These are phyloP conservation scores for Suillus occidentalis DNA, from an alignment of 768 basidiomycete genomes.

Conservation along the genomic window DNA sequence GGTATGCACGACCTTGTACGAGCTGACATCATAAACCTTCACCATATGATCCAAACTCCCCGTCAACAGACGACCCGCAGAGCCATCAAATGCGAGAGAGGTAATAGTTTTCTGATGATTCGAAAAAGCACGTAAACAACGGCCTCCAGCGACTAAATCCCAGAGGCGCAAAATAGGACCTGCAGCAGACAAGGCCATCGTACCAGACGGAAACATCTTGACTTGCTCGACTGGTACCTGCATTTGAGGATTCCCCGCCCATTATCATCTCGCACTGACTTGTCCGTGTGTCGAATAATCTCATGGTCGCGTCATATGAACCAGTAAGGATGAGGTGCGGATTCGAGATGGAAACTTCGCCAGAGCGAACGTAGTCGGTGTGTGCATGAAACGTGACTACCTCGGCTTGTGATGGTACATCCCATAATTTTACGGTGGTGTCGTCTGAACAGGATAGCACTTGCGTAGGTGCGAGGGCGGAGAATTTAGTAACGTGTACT, in stretches of 20 bases:
- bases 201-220: conserved; percentile 88
- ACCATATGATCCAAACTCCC: conserved; percentile 97
- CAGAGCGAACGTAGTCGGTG: conserved; percentile 95
- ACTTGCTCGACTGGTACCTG: conserved; percentile 84
- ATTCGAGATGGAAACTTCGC: conserved; percentile 79
- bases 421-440: conserved; percentile 91
- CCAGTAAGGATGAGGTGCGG: conserved; percentile 88
- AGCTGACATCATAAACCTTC: conserved; percentile 94
- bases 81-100: conserved; percentile 76
- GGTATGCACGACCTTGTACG: conserved; percentile 94
- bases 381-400: conserved; percentile 81
- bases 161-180: conserved; percentile 93
- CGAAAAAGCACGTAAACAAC: conserved; percentile 86
- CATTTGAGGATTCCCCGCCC: conserved; percentile 40
- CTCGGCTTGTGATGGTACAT: conserved; percentile 85
- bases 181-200: conserved; percentile 79
- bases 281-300: conserved; percentile 84
- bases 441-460: conserved; percentile 96
- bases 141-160: conserved; percentile 91
- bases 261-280: conserved; percentile 84
- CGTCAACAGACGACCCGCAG: conserved; percentile 77
- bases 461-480: conserved; percentile 74
- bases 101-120: conserved; percentile 99
- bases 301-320: conserved; percentile 90
- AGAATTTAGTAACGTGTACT: conserved; percentile 94